Evolutionary conservation across 805 yeast genomes (phyloP).

Genomic region (Metschnikowia matae): DNA sequence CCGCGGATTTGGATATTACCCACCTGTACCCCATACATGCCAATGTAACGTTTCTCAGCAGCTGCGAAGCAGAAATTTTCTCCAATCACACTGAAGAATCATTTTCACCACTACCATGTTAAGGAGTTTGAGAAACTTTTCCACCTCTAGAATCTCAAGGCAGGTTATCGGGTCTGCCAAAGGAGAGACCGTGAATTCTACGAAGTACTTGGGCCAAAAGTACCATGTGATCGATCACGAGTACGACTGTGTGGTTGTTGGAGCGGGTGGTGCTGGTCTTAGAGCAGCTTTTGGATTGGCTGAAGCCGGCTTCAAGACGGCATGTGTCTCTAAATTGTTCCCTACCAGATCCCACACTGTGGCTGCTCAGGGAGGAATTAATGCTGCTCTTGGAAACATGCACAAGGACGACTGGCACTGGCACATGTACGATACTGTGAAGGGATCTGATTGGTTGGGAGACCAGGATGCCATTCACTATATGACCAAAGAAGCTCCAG

Average conservation of each 20-base stretch:
- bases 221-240: conserved; percentile 96
- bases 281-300: conserved; percentile 98
- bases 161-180: conserved; percentile 38
- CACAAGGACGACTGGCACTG: conserved; percentile 98
- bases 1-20: conserved; percentile 17
- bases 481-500: conserved; percentile 98
- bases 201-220: conserved; percentile 51
- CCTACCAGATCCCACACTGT: conserved; percentile 99
- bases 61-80: conserved; percentile 6
- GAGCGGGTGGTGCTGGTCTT: conserved; percentile 99
- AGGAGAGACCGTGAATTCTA: conserved; percentile 38
- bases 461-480: conserved; percentile 99
- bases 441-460: conserved; percentile 99
- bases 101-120: conserved; percentile 12
- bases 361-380: conserved; percentile 99
- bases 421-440: conserved; percentile 99
- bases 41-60: not conserved
- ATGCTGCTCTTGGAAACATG: conserved; percentile 98
- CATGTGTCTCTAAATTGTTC: conserved; percentile 93
- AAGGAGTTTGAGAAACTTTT: conserved; percentile 25
- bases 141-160: conserved; percentile 24
- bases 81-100: conserved; percentile 3
- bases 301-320: conserved; percentile 95
- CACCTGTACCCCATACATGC: conserved; percentile 17
- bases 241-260: conserved; percentile 95